These are phyloP conservation scores for Pleurotus giganteus DNA, from an alignment of 768 basidiomycete genomes.

Conservation along the genomic window DNA sequence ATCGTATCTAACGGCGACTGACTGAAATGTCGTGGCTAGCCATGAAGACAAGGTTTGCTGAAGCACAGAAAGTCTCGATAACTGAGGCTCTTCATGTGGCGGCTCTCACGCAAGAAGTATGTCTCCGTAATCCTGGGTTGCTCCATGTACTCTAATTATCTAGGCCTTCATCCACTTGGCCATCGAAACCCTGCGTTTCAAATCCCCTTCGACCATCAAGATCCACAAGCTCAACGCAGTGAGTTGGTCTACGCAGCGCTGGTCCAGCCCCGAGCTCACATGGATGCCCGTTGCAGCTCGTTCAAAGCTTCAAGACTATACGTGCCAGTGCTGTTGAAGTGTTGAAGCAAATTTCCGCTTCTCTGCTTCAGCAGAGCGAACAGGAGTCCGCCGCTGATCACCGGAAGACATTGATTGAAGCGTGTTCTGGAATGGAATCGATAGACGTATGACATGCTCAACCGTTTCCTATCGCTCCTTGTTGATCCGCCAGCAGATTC, in stretches of 20 bases:
- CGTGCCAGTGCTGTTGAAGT: slow-evolving; percentile 48
- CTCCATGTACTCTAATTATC: slow-evolving; percentile 8
- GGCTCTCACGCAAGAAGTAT: slow-evolving; percentile 72
- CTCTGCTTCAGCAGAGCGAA: slow-evolving; percentile 50
- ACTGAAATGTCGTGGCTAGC: slow-evolving; percentile 32
- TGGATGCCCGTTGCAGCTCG: slow-evolving; percentile 44
- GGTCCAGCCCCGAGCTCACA: slow-evolving; percentile 2
- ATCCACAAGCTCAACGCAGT: slow-evolving; percentile 73
- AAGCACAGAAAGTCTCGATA: slow-evolving; percentile 39
- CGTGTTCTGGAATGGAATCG: slow-evolving; percentile 40
- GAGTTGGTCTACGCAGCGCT: slow-evolving; percentile 23
- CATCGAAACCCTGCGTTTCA: slow-evolving; percentile 74
- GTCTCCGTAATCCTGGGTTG: neutral
- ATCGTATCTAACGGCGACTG: neutral
- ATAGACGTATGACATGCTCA: slow-evolving; percentile 28
- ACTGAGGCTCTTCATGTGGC: slow-evolving; percentile 70
- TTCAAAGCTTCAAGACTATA: slow-evolving; percentile 62
- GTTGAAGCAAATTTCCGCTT: slow-evolving; percentile 57
- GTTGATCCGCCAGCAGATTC: slow-evolving; percentile 39
- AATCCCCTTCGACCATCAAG: slow-evolving; percentile 64
- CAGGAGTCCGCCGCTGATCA: slow-evolving; percentile 48
- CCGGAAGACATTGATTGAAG: slow-evolving; percentile 50
- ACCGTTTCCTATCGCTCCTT: neutral
- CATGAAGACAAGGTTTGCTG: slow-evolving; percentile 51
- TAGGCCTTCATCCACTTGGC: slow-evolving; percentile 73